Percentiles rank a stretch among this genome's conserved stretches.
phyloP scores from a whole-genome alignment of 257 asterid species.

The Vinca minor region DNA sequence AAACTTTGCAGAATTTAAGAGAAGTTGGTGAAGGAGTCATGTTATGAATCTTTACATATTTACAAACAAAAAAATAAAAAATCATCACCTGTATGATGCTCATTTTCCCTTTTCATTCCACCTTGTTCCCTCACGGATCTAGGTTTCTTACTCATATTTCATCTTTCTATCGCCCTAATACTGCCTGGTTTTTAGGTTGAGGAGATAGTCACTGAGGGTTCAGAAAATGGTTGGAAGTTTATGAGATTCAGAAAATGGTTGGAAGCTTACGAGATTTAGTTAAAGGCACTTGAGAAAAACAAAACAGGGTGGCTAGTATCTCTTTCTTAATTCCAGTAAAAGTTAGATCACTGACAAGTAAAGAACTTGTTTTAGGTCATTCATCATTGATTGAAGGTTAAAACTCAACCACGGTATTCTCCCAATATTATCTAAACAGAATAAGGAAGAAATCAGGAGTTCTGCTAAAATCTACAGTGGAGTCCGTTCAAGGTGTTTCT shows the following conservation, averaged over 20 bases:
- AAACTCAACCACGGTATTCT: background rate
- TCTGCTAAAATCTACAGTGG: background rate
- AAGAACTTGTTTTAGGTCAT: background rate
- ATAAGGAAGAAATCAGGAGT: background rate
- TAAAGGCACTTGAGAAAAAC: background rate
- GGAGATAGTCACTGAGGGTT: background rate
- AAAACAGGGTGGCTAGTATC: background rate
- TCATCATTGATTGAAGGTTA: background rate
- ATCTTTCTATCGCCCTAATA: background rate
- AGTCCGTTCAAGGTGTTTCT: background rate
- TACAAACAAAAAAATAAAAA: background rate
- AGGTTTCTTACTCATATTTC: too few relatives aligned
- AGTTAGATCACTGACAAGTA: background rate
- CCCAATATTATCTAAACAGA: background rate
- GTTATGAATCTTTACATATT: background rate
- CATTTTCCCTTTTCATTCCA: too few relatives aligned
- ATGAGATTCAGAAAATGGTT: background rate
- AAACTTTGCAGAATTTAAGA: background rate
- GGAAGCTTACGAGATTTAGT: background rate
- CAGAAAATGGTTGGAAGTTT: background rate
- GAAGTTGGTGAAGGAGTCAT: background rate
- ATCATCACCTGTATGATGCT: too few relatives aligned
- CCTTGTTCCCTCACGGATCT: too few relatives aligned
- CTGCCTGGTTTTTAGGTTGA: background rate
- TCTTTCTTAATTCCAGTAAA: background rate